Percentiles rank a stretch among this genome's conserved stretches.
Conservation (phyloP, 2,329 filamentous ascomycete genomes). For the Colletotrichum sp. region DNA sequence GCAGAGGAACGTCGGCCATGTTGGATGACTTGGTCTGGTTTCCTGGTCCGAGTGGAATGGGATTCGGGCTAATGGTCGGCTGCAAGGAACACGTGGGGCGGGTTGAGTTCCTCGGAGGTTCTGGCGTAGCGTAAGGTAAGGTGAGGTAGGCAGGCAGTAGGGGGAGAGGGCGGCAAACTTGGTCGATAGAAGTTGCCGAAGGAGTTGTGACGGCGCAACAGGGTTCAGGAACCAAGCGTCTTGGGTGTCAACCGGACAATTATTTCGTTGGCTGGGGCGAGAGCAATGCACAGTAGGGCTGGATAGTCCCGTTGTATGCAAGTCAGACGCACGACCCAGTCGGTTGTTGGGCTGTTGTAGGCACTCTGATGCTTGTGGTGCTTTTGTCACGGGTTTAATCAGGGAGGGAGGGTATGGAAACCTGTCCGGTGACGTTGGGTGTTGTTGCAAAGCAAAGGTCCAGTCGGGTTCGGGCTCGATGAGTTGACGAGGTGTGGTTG, state of each 20-base stretch:
- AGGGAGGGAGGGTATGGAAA: not conserved
- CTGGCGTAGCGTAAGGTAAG: not conserved
- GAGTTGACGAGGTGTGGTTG: not conserved
- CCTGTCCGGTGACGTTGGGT: not conserved
- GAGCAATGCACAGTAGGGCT: conserved; percentile 10
- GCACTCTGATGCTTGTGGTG: not conserved
- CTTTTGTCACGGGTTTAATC: not conserved
- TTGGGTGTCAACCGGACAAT: conserved; percentile 10
- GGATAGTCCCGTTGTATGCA: conserved; percentile 16
- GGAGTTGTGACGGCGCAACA: not conserved
- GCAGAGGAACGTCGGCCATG: conserved; percentile 77
- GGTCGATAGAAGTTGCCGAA: not conserved
- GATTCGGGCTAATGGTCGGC: not conserved
- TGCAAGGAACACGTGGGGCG: conserved; percentile 27
- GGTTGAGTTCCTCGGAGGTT: not conserved
- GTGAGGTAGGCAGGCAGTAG: not conserved
- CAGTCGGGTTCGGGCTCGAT: not conserved
- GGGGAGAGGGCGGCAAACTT: not conserved
- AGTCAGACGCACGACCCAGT: conserved; percentile 18
- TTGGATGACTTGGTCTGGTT: conserved; percentile 29
- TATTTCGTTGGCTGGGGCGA: conserved; percentile 1
- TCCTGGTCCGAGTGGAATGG: not conserved
- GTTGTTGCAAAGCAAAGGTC: not conserved
- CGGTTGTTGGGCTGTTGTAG: conserved; percentile 5
- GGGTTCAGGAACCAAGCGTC: conserved; percentile 3